Evolutionary conservation across 331 rosid genomes (phyloP), one percentile per base, ranked within the genome.

Genomic region (Pyrus hybrid): DNA sequence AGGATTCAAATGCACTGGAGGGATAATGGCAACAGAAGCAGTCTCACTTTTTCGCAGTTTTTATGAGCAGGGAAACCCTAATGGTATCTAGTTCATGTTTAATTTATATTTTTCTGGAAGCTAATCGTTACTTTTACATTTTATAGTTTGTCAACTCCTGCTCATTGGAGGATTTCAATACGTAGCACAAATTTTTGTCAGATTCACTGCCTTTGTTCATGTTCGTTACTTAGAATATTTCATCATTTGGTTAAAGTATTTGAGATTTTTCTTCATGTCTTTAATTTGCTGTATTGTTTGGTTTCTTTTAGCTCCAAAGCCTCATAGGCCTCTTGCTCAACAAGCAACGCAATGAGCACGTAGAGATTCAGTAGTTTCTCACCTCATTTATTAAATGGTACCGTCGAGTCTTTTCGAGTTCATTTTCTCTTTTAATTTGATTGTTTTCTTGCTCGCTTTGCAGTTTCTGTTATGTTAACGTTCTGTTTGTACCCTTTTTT

Each of bases 21-120:
- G 97, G 82, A 89, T 90, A 79, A 90, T 89, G 97, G 97, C 97
- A 79, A 81, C 92, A 58, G 97, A 95, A 88, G 99, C 97, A 17
- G 74, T 95, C 51, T 82, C 78, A 75, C 97, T 95, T 76, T 77
- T 95, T 60, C 87, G 89, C 73, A 81, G 84, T 77, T 95, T 95
- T 82, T 95, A 92, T 26, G 97, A 89, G 73, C 99, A 92, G 80
- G 99, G 99, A 63, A 95, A 95, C 84, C 97, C 99, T 17, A 92
- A 95, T 77, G 99, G 97, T 89, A 83, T 37, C 45, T 37, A 37
- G 45, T 37, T 37, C 13, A 37, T 37, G 43, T 37, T 37, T 69
- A 37, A 17, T 60, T 78, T 11, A 6, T 17, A 22, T 25, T 58
- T 37, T 73, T 67, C 21, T 22, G 26, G 14, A 32, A 11, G 35